Evolutionary conservation across 2,329 filamentous ascomycete species (phyloP).

Genomic region (Nemania abortiva): DNA sequence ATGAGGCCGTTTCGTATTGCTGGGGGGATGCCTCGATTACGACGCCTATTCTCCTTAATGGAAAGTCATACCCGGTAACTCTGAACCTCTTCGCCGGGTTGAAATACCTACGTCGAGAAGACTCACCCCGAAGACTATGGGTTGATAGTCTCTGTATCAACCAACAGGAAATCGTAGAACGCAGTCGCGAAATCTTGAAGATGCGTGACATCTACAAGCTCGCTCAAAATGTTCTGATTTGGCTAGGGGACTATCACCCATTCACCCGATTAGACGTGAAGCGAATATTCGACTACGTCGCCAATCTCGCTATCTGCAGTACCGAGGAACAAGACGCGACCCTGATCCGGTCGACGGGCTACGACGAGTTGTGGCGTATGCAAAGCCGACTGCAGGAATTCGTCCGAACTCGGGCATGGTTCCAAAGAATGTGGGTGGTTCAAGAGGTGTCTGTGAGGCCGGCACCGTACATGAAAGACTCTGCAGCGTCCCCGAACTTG

Average conservation of each 20-base stretch:
- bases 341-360: slow-evolving; percentile 18
- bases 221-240: slow-evolving; percentile 28
- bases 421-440: slow-evolving; percentile 34
- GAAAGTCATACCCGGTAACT: slow-evolving; percentile 35
- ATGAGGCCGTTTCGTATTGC: slow-evolving; percentile 41
- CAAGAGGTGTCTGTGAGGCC: slow-evolving; percentile 35
- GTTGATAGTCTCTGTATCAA: slow-evolving; percentile 43
- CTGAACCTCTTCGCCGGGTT: slow-evolving; percentile 33
- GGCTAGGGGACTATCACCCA: slow-evolving; percentile 32
- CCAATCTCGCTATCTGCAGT: slow-evolving; percentile 13
- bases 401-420: slow-evolving; percentile 25
- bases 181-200: slow-evolving; percentile 32
- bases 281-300: slow-evolving; percentile 19
- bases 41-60: slow-evolving; percentile 34
- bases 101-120: slow-evolving; percentile 29
- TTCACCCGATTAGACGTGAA: slow-evolving; percentile 28
- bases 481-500: slow-evolving; percentile 8
- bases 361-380: slow-evolving; percentile 32
- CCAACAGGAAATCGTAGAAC: slow-evolving; percentile 33
- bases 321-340: slow-evolving; percentile 11
- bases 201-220: slow-evolving; percentile 39
- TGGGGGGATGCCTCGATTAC: slow-evolving; percentile 40
- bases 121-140: slow-evolving; percentile 37
- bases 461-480: slow-evolving; percentile 10
- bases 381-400: slow-evolving; percentile 32